These are phyloP conservation scores for Metschnikowia chrysomelidarum DNA, from an alignment of 805 yeast genomes.

Conservation along the genomic window DNA sequence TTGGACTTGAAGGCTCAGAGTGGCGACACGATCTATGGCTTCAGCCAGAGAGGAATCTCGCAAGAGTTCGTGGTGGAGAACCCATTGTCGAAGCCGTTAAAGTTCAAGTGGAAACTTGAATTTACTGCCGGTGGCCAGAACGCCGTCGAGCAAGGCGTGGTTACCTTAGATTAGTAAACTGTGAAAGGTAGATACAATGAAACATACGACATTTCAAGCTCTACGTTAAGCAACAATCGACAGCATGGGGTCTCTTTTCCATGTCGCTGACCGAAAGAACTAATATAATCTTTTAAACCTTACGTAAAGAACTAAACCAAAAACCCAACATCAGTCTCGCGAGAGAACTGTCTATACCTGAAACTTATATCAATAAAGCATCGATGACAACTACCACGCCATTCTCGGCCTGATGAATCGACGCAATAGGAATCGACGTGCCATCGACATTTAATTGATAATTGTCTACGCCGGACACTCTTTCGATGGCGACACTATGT, in stretches of 20 bases:
- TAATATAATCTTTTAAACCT: slow-evolving; percentile 1
- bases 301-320: slow-evolving; percentile 1
- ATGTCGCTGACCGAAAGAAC: neutral
- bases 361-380: slow-evolving; percentile 25
- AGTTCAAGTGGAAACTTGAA: slow-evolving; percentile 73
- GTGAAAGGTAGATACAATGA: neutral
- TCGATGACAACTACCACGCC: slow-evolving; percentile 40
- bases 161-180: slow-evolving; percentile 10
- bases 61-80: slow-evolving; percentile 49
- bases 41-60: slow-evolving; percentile 46
- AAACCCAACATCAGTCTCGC: slow-evolving; percentile 18
- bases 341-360: slow-evolving; percentile 3
- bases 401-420: slow-evolving; percentile 35
- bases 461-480: slow-evolving; percentile 1
- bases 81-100: slow-evolving; percentile 40
- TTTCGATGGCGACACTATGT: slow-evolving; percentile 7
- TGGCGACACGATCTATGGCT: slow-evolving; percentile 49
- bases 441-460: slow-evolving; percentile 21
- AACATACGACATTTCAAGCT: neutral
- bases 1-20: slow-evolving; percentile 64
- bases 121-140: slow-evolving; percentile 33
- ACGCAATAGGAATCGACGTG: slow-evolving; percentile 22
- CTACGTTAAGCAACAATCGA: neutral
- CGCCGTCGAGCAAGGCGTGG: slow-evolving; percentile 15
- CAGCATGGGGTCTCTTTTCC: neutral